Conservation (phyloP, 1,284 basidiomycete species). For the Marasmius fiardii region DNA sequence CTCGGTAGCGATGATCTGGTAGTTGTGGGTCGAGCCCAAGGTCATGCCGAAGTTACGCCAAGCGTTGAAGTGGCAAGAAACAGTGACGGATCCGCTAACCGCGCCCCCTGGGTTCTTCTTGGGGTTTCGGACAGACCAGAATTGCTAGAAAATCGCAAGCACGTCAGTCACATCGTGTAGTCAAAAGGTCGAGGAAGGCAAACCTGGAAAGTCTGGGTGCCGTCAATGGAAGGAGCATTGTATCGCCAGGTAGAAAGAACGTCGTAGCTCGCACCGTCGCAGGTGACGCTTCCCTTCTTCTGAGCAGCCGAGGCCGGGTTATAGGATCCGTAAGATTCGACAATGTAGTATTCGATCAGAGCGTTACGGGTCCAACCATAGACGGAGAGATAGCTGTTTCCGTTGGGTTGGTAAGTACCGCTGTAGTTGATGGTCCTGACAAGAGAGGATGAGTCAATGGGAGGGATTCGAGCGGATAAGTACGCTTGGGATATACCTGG, state of each 20-base stretch:
- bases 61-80: constrained; percentile 33
- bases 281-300: constrained; percentile 25
- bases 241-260: constrained; percentile 8
- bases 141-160: constrained; percentile 20
- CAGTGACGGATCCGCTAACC: constrained; percentile 29
- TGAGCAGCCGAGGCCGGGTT: constrained; percentile 30
- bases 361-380: constrained; percentile 35
- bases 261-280: constrained; percentile 22
- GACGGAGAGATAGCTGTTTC: constrained; percentile 29
- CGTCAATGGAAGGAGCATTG: constrained; percentile 20
- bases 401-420: constrained; percentile 23
- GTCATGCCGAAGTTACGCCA: constrained; percentile 28
- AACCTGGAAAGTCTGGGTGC: constrained; percentile 29
- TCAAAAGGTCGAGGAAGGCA: not conserved
- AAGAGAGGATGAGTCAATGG: not conserved
- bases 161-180: not conserved
- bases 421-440: constrained; percentile 27
- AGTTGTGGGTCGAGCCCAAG: constrained; percentile 30
- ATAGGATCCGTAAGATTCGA: constrained; percentile 35
- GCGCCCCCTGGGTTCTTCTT: constrained; percentile 16
- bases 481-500: constrained; percentile 5
- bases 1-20: constrained; percentile 34
- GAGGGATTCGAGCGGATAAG: not conserved
- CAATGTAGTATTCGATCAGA: constrained; percentile 39
- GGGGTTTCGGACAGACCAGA: constrained; percentile 29